These are phyloP conservation scores for Escallonia rubra DNA, from an alignment of 129 eudicot genomes.

Conservation along the genomic window DNA sequence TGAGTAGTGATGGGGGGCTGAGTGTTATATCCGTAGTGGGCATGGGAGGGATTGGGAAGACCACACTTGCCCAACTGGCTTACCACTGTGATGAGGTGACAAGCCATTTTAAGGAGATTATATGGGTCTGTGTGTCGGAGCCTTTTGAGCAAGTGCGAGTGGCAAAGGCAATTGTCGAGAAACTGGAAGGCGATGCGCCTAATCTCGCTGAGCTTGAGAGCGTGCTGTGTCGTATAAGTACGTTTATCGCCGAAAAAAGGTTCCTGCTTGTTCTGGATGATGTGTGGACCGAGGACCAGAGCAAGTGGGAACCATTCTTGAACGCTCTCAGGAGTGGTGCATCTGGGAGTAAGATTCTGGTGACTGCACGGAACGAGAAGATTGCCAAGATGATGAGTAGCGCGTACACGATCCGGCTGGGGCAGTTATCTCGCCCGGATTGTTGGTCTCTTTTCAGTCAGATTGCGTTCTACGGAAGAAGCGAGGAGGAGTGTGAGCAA, in stretches of 20 bases:
- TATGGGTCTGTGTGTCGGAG: slow-evolving; percentile 69
- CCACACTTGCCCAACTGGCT: slow-evolving; percentile 51
- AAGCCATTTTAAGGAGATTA: slow-evolving; percentile 22
- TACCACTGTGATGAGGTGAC: slow-evolving; percentile 21
- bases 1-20: slow-evolving; percentile 4
- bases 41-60: slow-evolving; percentile 66
- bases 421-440: slow-evolving; percentile 22
- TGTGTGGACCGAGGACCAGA: slow-evolving; percentile 40
- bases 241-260: slow-evolving; percentile 17
- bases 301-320: slow-evolving; percentile 40
- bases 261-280: slow-evolving; percentile 64
- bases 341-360: slow-evolving; percentile 48
- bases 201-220: slow-evolving; percentile 32
- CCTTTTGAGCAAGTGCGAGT: slow-evolving; percentile 29
- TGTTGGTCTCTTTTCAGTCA: slow-evolving; percentile 39
- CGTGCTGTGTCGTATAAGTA: slow-evolving; percentile 18
- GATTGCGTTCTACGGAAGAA: slow-evolving; percentile 32
- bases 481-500: background rate
- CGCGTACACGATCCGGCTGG: slow-evolving; percentile 12
- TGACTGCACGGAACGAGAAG: slow-evolving; percentile 46
- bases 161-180: slow-evolving; percentile 47
- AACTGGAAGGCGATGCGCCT: slow-evolving; percentile 12
- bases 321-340: slow-evolving; percentile 31
- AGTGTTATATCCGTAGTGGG: slow-evolving; percentile 49
- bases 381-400: slow-evolving; percentile 40